These are phyloP conservation scores for Tetrapisispora pingtungensis DNA, from an alignment of 805 yeast species.

Conservation along the genomic window DNA sequence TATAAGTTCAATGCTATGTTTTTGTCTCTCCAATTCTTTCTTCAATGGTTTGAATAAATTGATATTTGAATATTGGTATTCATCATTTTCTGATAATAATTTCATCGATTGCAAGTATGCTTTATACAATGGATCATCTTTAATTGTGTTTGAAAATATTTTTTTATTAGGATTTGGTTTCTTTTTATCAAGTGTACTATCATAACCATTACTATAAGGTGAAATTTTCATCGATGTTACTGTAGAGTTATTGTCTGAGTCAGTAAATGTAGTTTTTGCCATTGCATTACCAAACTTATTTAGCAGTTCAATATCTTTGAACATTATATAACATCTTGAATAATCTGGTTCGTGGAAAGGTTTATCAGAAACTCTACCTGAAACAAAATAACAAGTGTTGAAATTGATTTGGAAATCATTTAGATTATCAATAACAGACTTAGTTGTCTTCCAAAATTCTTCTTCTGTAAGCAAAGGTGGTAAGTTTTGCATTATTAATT, in stretches of 20 bases:
- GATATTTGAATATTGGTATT: constrained; percentile 18
- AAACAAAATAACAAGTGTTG: constrained; percentile 25
- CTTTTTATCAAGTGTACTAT: not conserved
- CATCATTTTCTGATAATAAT: constrained; percentile 11
- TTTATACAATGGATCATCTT: constrained; percentile 23
- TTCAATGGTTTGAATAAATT: constrained; percentile 22
- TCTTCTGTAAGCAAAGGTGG: constrained; percentile 35
- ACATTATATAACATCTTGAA: constrained; percentile 36
- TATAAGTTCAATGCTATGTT: constrained; percentile 10
- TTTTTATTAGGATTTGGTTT: constrained; percentile 6
- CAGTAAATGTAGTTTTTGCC: constrained; percentile 25
- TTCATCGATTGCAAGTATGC: constrained; percentile 25
- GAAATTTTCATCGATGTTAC: constrained; percentile 14
- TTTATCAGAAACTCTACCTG: constrained; percentile 21
- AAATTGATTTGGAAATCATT: constrained; percentile 20
- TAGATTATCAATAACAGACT: constrained; percentile 10
- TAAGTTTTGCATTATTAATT: constrained; percentile 33
- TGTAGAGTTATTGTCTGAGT: constrained; percentile 20
- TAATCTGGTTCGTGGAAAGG: constrained; percentile 31
- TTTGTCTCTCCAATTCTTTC: constrained; percentile 19
- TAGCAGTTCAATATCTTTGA: constrained; percentile 25
- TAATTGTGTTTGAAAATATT: constrained; percentile 25
- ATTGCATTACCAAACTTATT: constrained; percentile 27
- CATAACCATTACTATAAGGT: constrained; percentile 14
- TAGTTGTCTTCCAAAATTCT: constrained; percentile 26